Percentiles rank a stretch among this genome's conserved stretches.
Conservation (phyloP, 1,139 yeast genomes). For the Saccharomyces hybrid region DNA sequence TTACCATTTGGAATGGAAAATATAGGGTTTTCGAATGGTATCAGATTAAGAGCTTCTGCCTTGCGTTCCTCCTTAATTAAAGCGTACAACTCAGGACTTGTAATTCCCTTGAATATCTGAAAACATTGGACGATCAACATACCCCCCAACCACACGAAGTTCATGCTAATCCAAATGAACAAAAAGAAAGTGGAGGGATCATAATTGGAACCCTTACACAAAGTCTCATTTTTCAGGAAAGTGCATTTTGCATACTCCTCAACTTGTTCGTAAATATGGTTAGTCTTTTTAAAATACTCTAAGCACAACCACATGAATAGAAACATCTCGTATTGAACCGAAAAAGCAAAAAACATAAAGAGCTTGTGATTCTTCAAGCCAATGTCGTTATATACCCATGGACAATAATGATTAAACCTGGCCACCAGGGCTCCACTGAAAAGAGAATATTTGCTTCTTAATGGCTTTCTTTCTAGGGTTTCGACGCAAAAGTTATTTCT, state of each 20-base stretch:
- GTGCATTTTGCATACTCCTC: conserved; percentile 29
- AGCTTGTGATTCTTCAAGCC: conserved; percentile 82
- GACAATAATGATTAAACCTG: conserved; percentile 84
- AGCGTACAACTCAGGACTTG: conserved; percentile 57
- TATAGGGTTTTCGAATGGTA: background rate
- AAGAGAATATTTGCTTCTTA: conserved; percentile 68
- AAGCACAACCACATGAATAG: conserved; percentile 37
- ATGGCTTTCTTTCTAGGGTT: conserved; percentile 65
- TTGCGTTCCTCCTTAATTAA: conserved; percentile 20
- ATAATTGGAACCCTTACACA: conserved; percentile 49
- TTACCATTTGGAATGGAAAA: background rate
- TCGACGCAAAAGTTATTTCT: conserved; percentile 68
- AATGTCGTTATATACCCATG: conserved; percentile 85
- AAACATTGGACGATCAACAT: conserved; percentile 59
- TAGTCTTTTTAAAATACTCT: conserved; percentile 39
- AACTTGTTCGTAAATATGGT: conserved; percentile 15
- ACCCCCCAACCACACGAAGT: conserved; percentile 58
- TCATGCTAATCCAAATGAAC: conserved; percentile 50
- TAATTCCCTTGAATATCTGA: conserved; percentile 66
- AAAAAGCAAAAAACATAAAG: conserved; percentile 57
- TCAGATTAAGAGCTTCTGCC: conserved; percentile 1
- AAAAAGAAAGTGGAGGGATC: conserved; percentile 49
- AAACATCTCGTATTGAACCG: conserved; percentile 46
- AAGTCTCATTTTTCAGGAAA: conserved; percentile 43
- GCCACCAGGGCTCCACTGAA: conserved; percentile 57